Evolutionary conservation across 768 basidiomycete genomes (phyloP).

Genomic region (Crepidotus variabilis): DNA sequence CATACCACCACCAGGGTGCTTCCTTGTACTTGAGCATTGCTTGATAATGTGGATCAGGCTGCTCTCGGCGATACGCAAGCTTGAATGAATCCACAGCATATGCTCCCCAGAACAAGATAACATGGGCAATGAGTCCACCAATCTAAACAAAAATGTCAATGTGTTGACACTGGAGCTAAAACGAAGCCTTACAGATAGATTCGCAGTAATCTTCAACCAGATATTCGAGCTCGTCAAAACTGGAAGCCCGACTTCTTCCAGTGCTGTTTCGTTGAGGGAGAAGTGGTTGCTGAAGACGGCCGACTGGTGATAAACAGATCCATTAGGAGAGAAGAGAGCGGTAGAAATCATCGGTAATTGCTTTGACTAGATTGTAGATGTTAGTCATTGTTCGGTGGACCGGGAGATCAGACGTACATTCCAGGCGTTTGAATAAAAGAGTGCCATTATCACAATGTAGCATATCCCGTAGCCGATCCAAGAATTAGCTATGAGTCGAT

Average conservation of each 20-base stretch:
- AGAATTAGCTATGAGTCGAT: constrained; percentile 41
- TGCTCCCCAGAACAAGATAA: constrained; percentile 53
- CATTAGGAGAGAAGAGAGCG: constrained; percentile 51
- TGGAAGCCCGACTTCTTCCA: constrained; percentile 46
- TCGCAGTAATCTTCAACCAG: constrained; percentile 44
- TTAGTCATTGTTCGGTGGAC: not conserved
- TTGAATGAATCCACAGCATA: constrained; percentile 48
- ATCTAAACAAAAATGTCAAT: constrained; percentile 30
- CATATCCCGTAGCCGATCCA: constrained; percentile 53
- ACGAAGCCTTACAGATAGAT: constrained; percentile 36
- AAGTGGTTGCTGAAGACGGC: constrained; percentile 50
- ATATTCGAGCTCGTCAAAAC: constrained; percentile 49
- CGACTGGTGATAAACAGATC: constrained; percentile 49
- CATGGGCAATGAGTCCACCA: constrained; percentile 56
- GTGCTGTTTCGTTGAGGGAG: constrained; percentile 50
- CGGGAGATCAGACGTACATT: constrained; percentile 31
- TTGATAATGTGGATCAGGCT: constrained; percentile 57
- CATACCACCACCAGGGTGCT: constrained; percentile 62
- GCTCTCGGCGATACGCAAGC: constrained; percentile 38
- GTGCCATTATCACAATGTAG: constrained; percentile 48
- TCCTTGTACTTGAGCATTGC: constrained; percentile 60
- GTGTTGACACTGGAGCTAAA: not conserved
- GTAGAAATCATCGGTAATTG: constrained; percentile 59
- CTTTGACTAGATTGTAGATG: constrained; percentile 33
- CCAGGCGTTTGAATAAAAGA: constrained; percentile 66